A percentile compares a stretch with the other conserved stretches of the same genome.
Conservation (phyloP, 2,329 filamentous ascomycete genomes). For the Shiraia sp. region DNA sequence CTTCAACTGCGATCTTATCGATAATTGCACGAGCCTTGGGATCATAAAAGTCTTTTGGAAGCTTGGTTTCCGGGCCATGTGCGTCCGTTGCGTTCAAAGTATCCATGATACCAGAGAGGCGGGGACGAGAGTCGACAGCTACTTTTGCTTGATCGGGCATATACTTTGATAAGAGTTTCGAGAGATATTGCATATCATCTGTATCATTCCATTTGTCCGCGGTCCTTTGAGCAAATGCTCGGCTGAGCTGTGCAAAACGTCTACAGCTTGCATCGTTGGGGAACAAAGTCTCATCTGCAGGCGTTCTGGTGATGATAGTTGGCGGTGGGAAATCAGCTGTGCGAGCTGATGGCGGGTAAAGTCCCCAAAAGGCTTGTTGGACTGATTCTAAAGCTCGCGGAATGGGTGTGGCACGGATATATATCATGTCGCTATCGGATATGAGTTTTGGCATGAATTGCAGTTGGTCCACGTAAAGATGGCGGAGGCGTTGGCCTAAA, state of each 20-base stretch:
- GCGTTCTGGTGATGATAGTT: slow-evolving; percentile 50
- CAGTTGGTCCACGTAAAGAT: slow-evolving; percentile 56
- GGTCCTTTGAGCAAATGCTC: slow-evolving; percentile 53
- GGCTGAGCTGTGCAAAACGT: slow-evolving; percentile 52
- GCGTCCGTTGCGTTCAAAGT: slow-evolving; percentile 87
- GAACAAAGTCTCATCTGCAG: slow-evolving; percentile 55
- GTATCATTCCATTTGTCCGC: slow-evolving; percentile 58
- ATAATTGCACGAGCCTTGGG: slow-evolving; percentile 69
- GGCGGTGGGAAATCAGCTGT: slow-evolving; percentile 49
- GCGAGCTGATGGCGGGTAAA: slow-evolving; percentile 51
- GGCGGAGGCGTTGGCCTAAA: slow-evolving; percentile 52
- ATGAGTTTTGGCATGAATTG: slow-evolving; percentile 53
- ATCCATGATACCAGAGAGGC: slow-evolving; percentile 90
- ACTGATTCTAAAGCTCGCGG: slow-evolving; percentile 55
- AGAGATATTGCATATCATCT: slow-evolving; percentile 82
- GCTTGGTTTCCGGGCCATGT: slow-evolving; percentile 75
- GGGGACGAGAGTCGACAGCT: slow-evolving; percentile 80
- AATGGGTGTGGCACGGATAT: slow-evolving; percentile 54
- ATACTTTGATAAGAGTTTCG: slow-evolving; percentile 76
- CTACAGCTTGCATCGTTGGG: slow-evolving; percentile 55
- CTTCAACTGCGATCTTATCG: slow-evolving; percentile 76
- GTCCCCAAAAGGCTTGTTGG: slow-evolving; percentile 54
- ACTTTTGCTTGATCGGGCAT: slow-evolving; percentile 74
- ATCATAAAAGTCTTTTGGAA: slow-evolving; percentile 90
- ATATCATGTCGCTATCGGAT: slow-evolving; percentile 48